A percentile compares a stretch with the other conserved stretches of the same genome.
phyloP scores from a whole-genome alignment of 371 early-diverging fungal genomes.

The Cladochytrium tenue region DNA sequence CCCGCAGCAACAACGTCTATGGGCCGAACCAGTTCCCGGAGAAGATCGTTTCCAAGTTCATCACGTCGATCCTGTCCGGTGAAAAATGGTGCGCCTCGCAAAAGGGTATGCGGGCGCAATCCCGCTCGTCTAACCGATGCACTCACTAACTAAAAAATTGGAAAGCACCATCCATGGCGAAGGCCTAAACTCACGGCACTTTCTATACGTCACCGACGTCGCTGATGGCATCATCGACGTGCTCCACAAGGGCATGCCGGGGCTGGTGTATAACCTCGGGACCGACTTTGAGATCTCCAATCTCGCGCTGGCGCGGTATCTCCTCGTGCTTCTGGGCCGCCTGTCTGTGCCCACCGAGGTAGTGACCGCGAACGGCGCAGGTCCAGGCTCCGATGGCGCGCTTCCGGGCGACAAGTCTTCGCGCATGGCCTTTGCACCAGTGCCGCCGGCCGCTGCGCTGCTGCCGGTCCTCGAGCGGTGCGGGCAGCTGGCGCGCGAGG shows the following conservation, averaged over 20 bases:
- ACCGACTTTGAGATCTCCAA: constrained; percentile 76
- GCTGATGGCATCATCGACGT: constrained; percentile 74
- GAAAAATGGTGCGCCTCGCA: constrained; percentile 58
- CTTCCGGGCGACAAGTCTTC: neutral
- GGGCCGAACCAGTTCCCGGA: constrained; percentile 88
- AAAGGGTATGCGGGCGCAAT: neutral
- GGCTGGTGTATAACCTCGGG: constrained; percentile 85
- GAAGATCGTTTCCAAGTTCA: constrained; percentile 86
- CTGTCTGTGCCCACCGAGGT: too few relatives aligned
- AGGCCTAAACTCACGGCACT: constrained; percentile 76
- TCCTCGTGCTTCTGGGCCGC: constrained; percentile 45
- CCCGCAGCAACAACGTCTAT: constrained; percentile 83
- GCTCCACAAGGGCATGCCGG: constrained; percentile 63
- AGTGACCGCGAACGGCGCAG: neutral
- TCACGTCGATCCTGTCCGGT: constrained; percentile 66
- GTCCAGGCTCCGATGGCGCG: neutral
- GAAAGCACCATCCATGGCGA: constrained; percentile 77
- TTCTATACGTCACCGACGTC: constrained; percentile 77
- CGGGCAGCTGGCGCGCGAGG: constrained; percentile 17
- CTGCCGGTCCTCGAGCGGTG: neutral
- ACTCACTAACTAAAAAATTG: neutral
- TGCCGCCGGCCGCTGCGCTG: neutral
- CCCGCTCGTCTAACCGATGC: neutral
- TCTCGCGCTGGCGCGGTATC: constrained; percentile 63
- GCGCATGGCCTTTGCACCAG: neutral